Conservation (phyloP, 495 filamentous ascomycete genomes). For the Aspergillus indologenus region DNA sequence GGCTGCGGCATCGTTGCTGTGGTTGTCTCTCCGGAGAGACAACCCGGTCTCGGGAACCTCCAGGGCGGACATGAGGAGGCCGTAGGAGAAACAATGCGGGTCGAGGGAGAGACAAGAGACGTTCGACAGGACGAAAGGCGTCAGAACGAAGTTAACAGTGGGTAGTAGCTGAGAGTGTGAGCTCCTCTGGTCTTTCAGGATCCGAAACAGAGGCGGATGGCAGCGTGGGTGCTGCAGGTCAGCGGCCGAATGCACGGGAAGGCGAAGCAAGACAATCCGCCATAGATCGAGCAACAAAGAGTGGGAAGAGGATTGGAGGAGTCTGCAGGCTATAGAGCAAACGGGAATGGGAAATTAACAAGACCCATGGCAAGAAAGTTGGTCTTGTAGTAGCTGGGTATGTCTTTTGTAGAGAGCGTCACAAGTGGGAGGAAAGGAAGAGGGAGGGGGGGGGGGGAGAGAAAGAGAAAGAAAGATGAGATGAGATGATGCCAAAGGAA, state of each 20-base stretch:
- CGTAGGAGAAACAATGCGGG: conserved; percentile 11
- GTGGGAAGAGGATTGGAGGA: conserved; percentile 19
- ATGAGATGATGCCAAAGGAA: conserved; percentile 36
- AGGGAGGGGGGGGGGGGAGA: conserved; percentile 10
- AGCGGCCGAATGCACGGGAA: conserved; percentile 43
- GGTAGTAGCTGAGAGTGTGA: conserved; percentile 14
- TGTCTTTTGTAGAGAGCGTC: conserved; percentile 4
- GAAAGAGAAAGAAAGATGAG: conserved; percentile 25
- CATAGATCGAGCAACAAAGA: conserved; percentile 37
- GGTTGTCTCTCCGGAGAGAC: conserved; percentile 44
- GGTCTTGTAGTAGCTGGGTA: background rate
- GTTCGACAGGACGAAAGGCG: conserved; percentile 14
- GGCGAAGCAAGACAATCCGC: conserved; percentile 37
- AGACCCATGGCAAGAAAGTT: conserved; percentile 26
- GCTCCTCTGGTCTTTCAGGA: conserved; percentile 23
- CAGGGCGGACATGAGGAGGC: conserved; percentile 38
- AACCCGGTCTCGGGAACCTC: conserved; percentile 47
- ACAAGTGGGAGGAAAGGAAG: conserved; percentile 2
- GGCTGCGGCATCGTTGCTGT: conserved; percentile 27
- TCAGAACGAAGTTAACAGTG: background rate
- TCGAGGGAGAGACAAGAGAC: conserved; percentile 11
- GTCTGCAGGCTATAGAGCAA: conserved; percentile 27
- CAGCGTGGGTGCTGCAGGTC: conserved; percentile 47
- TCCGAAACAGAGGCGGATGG: conserved; percentile 35
- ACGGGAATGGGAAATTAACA: conserved; percentile 18